Conservation (phyloP, 441 rosid genomes). For the Eugenia klotzschiana region DNA sequence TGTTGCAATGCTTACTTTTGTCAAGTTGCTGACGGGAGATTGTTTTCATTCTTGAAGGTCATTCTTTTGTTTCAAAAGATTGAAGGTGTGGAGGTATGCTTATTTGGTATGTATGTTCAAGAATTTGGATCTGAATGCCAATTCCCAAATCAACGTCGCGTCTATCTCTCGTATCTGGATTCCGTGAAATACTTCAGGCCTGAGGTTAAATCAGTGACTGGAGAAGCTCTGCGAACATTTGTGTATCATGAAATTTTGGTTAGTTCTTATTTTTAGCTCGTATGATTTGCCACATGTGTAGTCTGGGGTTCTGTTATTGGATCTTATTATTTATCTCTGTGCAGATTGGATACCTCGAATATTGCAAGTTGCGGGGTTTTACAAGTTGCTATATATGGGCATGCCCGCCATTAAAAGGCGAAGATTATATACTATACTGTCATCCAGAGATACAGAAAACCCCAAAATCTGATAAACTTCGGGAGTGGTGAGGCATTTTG, state of each 20-base stretch:
- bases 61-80: conserved; percentile 94
- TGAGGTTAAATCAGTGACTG: conserved; percentile 79
- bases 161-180: conserved; percentile 89
- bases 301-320: not conserved
- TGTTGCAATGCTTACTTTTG: not conserved
- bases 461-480: conserved; percentile 93
- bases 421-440: conserved; percentile 94
- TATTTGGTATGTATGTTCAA: conserved; percentile 99
- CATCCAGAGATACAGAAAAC: conserved; percentile 99
- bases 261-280: conserved; percentile 10
- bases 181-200: conserved; percentile 98
- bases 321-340: not conserved
- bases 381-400: conserved; percentile 99
- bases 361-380: conserved; percentile 97
- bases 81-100: conserved; percentile 98
- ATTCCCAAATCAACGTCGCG: conserved; percentile 43
- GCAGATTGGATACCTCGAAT: conserved; percentile 97
- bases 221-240: conserved; percentile 95
- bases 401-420: conserved; percentile 97
- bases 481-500: conserved; percentile 69
- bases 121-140: conserved; percentile 91
- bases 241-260: conserved; percentile 99
- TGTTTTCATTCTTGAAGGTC: conserved; percentile 44
- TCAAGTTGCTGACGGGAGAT: not conserved
- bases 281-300: not conserved